Evolutionary conservation across 1,284 basidiomycete species (phyloP).

Genomic region (Boletellus deceptivus): DNA sequence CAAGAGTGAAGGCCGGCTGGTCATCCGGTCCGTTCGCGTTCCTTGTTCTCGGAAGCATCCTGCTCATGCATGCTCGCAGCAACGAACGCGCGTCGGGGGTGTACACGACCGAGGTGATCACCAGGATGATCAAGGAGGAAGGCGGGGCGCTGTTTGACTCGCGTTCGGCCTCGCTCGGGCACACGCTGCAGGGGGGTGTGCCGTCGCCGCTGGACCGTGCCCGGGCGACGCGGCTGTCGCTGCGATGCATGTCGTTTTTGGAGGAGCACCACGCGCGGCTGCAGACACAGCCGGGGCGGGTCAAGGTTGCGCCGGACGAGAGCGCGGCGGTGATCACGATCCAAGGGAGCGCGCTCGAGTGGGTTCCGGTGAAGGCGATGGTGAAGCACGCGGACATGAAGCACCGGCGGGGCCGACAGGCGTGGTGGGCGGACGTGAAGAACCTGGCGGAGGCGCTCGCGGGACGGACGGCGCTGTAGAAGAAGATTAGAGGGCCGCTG

Average conservation of each 20-base stretch:
- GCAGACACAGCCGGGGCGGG: constrained; percentile 44
- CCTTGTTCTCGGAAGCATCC: not conserved
- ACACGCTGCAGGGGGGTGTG: constrained; percentile 93
- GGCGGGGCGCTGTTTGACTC: constrained; percentile 91
- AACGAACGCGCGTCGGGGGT: constrained; percentile 86
- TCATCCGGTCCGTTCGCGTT: constrained; percentile 66
- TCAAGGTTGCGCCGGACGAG: constrained; percentile 54
- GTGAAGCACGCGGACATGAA: constrained; percentile 86
- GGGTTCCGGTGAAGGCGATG: constrained; percentile 86
- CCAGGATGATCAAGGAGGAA: constrained; percentile 93
- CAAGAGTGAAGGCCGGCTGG: constrained; percentile 88
- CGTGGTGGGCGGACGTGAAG: constrained; percentile 81
- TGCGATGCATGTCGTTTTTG: constrained; percentile 93
- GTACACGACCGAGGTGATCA: constrained; percentile 91
- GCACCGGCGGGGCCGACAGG: constrained; percentile 77
- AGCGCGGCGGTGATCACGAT: constrained; percentile 92
- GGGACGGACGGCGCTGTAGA: constrained; percentile 53
- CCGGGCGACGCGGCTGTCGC: constrained; percentile 84
- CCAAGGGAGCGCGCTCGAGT: constrained; percentile 75
- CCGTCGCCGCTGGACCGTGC: constrained; percentile 94
- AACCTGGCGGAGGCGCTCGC: constrained; percentile 72
- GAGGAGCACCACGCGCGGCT: constrained; percentile 72
- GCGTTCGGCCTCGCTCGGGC: constrained; percentile 90
- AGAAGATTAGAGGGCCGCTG: not conserved
- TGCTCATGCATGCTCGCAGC: constrained; percentile 40